phyloP scores from a whole-genome alignment of 495 filamentous ascomycete species.

The Chaetomium fimeti region DNA sequence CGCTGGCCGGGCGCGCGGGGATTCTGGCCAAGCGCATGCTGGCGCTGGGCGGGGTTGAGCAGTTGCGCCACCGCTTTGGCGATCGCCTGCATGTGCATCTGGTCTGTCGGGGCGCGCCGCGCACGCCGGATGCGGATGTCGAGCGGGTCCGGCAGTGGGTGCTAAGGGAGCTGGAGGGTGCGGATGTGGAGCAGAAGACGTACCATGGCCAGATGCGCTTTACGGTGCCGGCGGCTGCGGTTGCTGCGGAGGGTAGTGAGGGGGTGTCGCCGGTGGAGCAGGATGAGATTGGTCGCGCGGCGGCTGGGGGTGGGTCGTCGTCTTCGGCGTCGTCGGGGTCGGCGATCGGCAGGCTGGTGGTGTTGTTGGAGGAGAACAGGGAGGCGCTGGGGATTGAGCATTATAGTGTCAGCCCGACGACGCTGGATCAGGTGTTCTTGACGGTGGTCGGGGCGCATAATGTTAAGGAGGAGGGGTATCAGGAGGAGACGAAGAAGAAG shows the following conservation, averaged over 20 bases:
- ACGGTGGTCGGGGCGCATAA: slow-evolving; percentile 73
- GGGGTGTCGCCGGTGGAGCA: neutral
- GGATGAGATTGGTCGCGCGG: slow-evolving; percentile 16
- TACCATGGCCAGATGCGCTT: slow-evolving; percentile 84
- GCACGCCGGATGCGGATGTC: slow-evolving; percentile 66
- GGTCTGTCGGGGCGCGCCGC: slow-evolving; percentile 69
- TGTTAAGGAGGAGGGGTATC: slow-evolving; percentile 73
- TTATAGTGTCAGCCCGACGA: slow-evolving; percentile 77
- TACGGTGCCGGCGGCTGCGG: slow-evolving; percentile 54
- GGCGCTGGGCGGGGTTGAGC: slow-evolving; percentile 62
- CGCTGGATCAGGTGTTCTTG: slow-evolving; percentile 85
- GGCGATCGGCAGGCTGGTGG: slow-evolving; percentile 64
- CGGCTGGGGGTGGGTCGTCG: slow-evolving; percentile 14
- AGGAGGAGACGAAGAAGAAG: slow-evolving; percentile 40
- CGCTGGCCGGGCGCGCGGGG: slow-evolving; percentile 65
- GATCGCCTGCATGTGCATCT: slow-evolving; percentile 66
- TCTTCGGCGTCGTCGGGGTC: slow-evolving; percentile 24
- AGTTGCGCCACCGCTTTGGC: slow-evolving; percentile 59
- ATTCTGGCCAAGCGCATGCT: slow-evolving; percentile 72
- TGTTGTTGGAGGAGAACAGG: slow-evolving; percentile 65
- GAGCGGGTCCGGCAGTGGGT: slow-evolving; percentile 62
- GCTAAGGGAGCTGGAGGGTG: slow-evolving; percentile 52
- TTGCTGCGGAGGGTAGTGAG: neutral
- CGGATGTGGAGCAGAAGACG: slow-evolving; percentile 64
- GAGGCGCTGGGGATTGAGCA: slow-evolving; percentile 67